These are phyloP conservation scores for Medicago ruthenica DNA, from an alignment of 306 rosid species.

Conservation along the genomic window DNA sequence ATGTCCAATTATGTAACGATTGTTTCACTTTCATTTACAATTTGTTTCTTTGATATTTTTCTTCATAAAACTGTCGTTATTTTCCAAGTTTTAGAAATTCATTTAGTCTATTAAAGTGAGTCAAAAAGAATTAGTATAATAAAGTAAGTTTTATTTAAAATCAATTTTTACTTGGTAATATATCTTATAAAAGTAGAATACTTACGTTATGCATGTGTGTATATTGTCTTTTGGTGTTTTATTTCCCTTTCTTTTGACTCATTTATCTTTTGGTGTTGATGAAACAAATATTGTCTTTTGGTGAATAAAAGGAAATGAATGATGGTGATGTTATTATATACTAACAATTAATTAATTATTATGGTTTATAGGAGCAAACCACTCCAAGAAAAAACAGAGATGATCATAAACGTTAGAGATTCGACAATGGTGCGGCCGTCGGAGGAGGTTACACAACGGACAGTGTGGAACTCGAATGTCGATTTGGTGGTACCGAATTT, in stretches of 20 bases:
- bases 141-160: background rate
- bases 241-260: background rate
- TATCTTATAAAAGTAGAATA: background rate
- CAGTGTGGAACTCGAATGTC: slow-evolving; percentile 80
- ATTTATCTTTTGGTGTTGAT: background rate
- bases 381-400: background rate
- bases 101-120: background rate
- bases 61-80: background rate
- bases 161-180: background rate
- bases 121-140: background rate
- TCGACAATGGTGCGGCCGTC: slow-evolving; percentile 77
- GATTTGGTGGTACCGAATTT: slow-evolving; percentile 73
- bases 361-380: background rate
- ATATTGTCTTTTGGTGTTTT: background rate
- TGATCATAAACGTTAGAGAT: slow-evolving; percentile 61
- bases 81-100: background rate
- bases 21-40: background rate
- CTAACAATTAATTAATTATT: background rate
- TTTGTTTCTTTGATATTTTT: background rate
- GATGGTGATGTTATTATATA: background rate
- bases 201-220: background rate
- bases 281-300: background rate
- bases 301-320: background rate
- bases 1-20: background rate
- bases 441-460: slow-evolving; percentile 49